Base-by-base conservation (phyloP, 1,284 basidiomycete genomes). In the Caloboletus inedulis region DNA sequence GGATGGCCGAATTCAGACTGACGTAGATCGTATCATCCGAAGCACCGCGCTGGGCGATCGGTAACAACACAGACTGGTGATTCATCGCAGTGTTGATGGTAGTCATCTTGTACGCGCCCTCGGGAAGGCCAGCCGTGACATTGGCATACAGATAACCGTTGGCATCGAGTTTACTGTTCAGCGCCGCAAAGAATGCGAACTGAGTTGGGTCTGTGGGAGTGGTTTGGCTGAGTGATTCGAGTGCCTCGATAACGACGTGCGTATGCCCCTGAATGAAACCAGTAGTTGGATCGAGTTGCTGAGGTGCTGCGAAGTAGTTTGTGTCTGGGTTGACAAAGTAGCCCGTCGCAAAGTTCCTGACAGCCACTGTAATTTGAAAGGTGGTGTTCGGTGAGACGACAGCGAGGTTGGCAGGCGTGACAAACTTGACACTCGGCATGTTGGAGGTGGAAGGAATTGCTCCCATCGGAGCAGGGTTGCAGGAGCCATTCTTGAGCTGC, bases 171-270 rank as follows among this genome's bases (percentile, higher is more conserved):
- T 59, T 74, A 62, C 52, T 62, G 59, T 80, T 80, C 62, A 88
- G 69, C 59, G 82, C 84, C 73, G 81, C 82, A 79, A 89, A 91
- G 74, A 86, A 89, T 7, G 75, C 79, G 59, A 86, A 87, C 56
- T 69, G 69, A 46, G 64, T 74, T 19, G 86, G 83, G 69, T 88
- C 71, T 27, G 77, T 78, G 16, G 81, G 72, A 0, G 69, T 73
- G 12, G 82, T 81, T 62, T 82, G 77, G 37, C 70, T 68, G 52
- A 87, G 66, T 5, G 79, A 74, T 37, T 64, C 57, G 57, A 90
- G 73, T 44, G 67, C 50, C 69, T 89, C 80, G 51, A 90, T 72
- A 43, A 85, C 83, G 59, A 88, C 73, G 64, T 89, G 86, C 7
- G 77, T 73, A 69, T 87, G 85, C 1, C 85, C 85, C 57, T 76